Base-by-base conservation (phyloP, 2,329 filamentous ascomycete species). In the Dothideomycetes sp. region DNA sequence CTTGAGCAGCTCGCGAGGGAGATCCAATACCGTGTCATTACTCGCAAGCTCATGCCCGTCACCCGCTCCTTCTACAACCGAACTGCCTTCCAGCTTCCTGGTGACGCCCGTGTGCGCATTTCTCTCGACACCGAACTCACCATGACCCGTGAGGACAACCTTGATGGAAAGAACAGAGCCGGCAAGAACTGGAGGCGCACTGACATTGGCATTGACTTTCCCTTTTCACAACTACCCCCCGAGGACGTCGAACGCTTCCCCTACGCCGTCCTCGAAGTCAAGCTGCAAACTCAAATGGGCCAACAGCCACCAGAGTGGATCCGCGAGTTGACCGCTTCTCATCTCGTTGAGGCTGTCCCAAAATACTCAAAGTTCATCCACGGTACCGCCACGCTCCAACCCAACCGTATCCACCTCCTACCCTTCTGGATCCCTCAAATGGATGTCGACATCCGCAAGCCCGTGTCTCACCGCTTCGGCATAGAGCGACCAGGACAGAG, bases 291-390 rank as follows among this genome's bases (percentile, higher is more conserved):
- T 1, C 89, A 95, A 60, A 79, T 84, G 41, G 91, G 91, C 30
- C 88, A 95, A 60, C 87, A 95, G 56, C 86, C 91, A 11, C 91
- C 91, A 0, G 84, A 93, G 56, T 98, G 91, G 91, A 89, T 98
- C 51, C 81, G 87, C 16, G 86, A 96, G 56, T 73, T 98, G 37
- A 94, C 87, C 33, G 75, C 85, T 10, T 94, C 87, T 46, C 91
- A 98, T 64, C 72, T 98, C 12, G 91, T 98, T 2, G 91, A 98
- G 64, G 88, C 91, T n/a, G 88, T 98, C 2, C 91, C 91, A 46
- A 98, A 98, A 58, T 98, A 96, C 63, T 95, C 87, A 55, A 98
- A 98, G 65, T 98, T 96, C 60, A 96, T 98, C 43, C 91, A 98
- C 60, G 91, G 91, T 43, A 87, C 81, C 2, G 89, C 89, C 8